Evolutionary conservation across 1,284 basidiomycete genomes (phyloP), one percentile per base, ranked within the genome.

Genomic region (Meira miltonrushii): DNA sequence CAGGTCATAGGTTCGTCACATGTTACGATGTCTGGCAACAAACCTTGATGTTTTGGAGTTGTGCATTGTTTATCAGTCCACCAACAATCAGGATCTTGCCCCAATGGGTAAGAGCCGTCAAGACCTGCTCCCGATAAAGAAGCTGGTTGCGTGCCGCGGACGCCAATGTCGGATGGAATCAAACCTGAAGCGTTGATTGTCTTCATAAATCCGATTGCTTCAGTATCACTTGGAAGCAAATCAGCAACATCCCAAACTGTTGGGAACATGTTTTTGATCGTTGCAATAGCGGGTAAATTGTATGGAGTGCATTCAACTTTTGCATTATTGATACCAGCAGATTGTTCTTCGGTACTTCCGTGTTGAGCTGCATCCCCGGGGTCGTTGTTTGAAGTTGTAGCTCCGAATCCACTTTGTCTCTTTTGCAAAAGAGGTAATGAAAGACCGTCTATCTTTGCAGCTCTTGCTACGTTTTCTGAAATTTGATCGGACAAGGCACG

Each of bases 1-100:
- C 81, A 84, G 1, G 82, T 82, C 41, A 74, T 61, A 2, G 82
- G 81, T 66, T 82, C 81, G 11, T 81, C 80, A 57, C 79, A 79
- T 13, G 55, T 28, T 6, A 76, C 75, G 5, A 82, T 64, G 59
- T 83, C 82, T 21, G 69, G 61, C 4, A 64, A 51, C 11, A 82
- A 51, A 54, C 59, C 60, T 13, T 95, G 39, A 40, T 66, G 58
- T 53, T 73, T 75, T 23, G 80, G 79, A 1, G 62, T 72, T 21
- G 69, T 74, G 49, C 75, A 76, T 12, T 61, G 57, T 33, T 44
- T 55, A 50, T 60, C 67, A 3, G 69, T 68, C 74, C 73, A 76
- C 74, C 73, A 76, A 49, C 74, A 76, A 61, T 76, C 74, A 3
- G 74, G 74, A 55, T 76, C 73, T 12, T 17, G 12, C 0, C 41